Evolutionary conservation across 768 basidiomycete genomes (phyloP).

Genomic region (Rhodotorula diobovata): DNA sequence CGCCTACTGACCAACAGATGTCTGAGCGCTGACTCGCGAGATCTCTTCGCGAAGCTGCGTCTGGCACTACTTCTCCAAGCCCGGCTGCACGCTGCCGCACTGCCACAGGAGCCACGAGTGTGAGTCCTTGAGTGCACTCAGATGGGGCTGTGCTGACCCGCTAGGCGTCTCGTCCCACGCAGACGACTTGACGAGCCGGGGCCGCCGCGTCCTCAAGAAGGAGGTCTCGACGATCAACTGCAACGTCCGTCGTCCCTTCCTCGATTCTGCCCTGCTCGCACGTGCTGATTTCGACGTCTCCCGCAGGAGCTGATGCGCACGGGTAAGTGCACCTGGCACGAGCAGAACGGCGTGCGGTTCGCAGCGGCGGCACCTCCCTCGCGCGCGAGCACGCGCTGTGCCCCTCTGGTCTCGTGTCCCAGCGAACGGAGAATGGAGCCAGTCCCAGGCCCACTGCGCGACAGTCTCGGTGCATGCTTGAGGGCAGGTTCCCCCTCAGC

Average conservation of each 20-base stretch:
- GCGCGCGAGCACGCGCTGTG: too few relatives aligned
- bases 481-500: too few relatives aligned
- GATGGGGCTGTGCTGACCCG: neutral
- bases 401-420: too few relatives aligned
- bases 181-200: neutral
- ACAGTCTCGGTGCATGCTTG: too few relatives aligned
- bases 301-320: neutral
- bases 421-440: too few relatives aligned
- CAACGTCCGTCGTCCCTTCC: neutral
- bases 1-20: neutral
- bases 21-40: neutral
- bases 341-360: neutral
- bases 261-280: neutral
- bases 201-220: neutral
- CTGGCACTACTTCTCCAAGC: neutral
- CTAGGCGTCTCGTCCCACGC: neutral
- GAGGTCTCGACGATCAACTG: neutral
- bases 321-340: neutral
- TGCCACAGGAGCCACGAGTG: neutral
- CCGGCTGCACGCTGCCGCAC: neutral
- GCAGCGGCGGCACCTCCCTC: too few relatives aligned
- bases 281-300: neutral
- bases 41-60: neutral
- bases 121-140: neutral
- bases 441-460: too few relatives aligned